phyloP scores from a whole-genome alignment of 1,284 basidiomycete genomes.

The Cryptococcus amylolentus region DNA sequence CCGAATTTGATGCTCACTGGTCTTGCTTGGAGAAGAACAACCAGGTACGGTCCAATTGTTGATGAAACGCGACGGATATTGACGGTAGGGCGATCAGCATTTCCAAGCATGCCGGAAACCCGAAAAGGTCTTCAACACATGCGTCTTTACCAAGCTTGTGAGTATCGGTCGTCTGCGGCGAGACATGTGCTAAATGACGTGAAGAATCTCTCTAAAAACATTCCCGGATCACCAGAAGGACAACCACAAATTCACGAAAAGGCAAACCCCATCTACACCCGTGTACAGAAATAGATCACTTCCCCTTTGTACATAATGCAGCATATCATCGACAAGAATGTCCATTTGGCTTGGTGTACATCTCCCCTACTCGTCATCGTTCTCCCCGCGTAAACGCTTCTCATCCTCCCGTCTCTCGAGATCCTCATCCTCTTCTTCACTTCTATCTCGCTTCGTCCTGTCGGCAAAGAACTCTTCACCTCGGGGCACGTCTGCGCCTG shows the following conservation, averaged over 20 bases:
- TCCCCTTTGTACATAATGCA: constrained; percentile 8
- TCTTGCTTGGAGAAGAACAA: constrained; percentile 92
- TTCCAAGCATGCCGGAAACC: constrained; percentile 86
- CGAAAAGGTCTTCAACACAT: constrained; percentile 85
- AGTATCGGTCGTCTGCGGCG: constrained; percentile 34
- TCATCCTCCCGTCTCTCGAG: constrained; percentile 38
- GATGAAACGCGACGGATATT: constrained; percentile 4
- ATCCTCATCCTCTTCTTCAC: constrained; percentile 32
- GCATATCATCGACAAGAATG: constrained; percentile 3
- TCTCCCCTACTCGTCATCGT: constrained; percentile 31
- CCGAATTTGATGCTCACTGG: constrained; percentile 92
- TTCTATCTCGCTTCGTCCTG: constrained; percentile 32
- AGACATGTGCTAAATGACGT: constrained; percentile 61
- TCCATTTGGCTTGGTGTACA: neutral
- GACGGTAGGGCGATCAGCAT: constrained; percentile 57
- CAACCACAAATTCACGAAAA: constrained; percentile 87
- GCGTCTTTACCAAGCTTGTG: constrained; percentile 95
- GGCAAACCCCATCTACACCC: constrained; percentile 73
- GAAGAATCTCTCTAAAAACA: constrained; percentile 86
- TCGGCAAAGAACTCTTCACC: constrained; percentile 43
- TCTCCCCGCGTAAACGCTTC: constrained; percentile 41
- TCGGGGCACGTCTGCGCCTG: constrained; percentile 68
- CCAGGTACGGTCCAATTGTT: constrained; percentile 59
- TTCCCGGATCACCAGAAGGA: constrained; percentile 84
- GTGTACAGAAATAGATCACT: constrained; percentile 64